Evolutionary conservation across 2,329 filamentous ascomycete genomes (phyloP).

Genomic region (Zalaria sp.): DNA sequence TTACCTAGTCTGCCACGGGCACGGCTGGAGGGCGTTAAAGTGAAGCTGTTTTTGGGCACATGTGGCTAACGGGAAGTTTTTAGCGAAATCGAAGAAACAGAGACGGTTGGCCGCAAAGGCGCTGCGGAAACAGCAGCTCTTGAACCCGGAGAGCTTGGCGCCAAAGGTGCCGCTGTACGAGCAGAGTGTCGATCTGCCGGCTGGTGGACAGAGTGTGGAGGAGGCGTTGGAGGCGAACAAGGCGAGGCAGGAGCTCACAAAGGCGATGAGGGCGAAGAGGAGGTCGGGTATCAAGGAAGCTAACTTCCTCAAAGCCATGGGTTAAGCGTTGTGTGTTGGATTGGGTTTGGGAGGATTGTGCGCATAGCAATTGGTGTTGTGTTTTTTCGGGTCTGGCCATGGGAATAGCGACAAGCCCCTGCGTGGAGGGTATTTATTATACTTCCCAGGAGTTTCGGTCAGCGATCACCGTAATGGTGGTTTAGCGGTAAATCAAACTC

Average conservation of each 20-base stretch:
- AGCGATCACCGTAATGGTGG: no score
- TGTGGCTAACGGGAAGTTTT: neutral
- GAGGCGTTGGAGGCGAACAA: slow-evolving; percentile 30
- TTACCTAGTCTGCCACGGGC: neutral
- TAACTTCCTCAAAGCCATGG: slow-evolving; percentile 75
- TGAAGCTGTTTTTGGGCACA: neutral
- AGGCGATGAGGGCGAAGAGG: slow-evolving; percentile 60
- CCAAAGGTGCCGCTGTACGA: slow-evolving; percentile 59
- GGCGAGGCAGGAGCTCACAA: slow-evolving; percentile 49
- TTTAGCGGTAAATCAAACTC: no score
- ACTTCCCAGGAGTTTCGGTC: no score
- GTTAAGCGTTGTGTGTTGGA: slow-evolving; percentile 13
- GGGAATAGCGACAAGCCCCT: neutral
- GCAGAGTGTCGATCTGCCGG: slow-evolving; percentile 62
- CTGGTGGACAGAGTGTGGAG: slow-evolving; percentile 31
- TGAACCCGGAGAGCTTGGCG: slow-evolving; percentile 49
- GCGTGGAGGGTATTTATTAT: no score
- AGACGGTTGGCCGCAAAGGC: slow-evolving; percentile 56
- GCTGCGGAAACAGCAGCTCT: slow-evolving; percentile 45
- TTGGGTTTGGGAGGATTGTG: neutral
- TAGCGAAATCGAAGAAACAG: slow-evolving; percentile 77
- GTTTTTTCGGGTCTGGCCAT: neutral
- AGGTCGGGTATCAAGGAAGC: slow-evolving; percentile 67
- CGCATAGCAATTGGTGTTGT: neutral
- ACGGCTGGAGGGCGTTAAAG: no score